Evolutionary conservation across 192 early-diverging fungal species (phyloP).

Genomic region (Ramicandelaber brevisporus): DNA sequence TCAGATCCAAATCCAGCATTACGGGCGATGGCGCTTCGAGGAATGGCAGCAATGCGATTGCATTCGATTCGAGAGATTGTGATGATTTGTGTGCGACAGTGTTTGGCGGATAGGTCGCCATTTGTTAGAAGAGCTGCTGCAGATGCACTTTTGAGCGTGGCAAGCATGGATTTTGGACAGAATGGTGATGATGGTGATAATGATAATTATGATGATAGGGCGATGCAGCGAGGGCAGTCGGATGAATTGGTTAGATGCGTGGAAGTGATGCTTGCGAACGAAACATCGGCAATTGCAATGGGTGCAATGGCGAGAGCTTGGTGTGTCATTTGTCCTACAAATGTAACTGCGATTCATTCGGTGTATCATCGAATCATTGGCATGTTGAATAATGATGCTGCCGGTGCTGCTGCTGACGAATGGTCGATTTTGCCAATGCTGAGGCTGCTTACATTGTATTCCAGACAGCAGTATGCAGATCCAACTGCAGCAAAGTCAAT

Average conservation of each 20-base stretch:
- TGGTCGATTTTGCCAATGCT: slow-evolving; percentile 86
- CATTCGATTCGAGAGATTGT: slow-evolving; percentile 81
- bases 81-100: slow-evolving; percentile 70
- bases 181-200: no score
- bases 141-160: slow-evolving; percentile 58
- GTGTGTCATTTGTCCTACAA: slow-evolving; percentile 59
- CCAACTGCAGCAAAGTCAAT: slow-evolving; percentile 1
- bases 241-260: slow-evolving; percentile 57
- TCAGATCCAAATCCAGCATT: slow-evolving; percentile 81
- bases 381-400: no score
- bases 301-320: slow-evolving; percentile 72
- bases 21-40: slow-evolving; percentile 81
- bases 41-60: slow-evolving; percentile 85
- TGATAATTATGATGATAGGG: no score
- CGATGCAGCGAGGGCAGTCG: no score
- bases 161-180: slow-evolving; percentile 49
- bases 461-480: slow-evolving; percentile 20
- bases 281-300: slow-evolving; percentile 64
- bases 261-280: slow-evolving; percentile 42
- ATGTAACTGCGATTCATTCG: slow-evolving; percentile 63
- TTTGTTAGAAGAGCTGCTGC: slow-evolving; percentile 87
- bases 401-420: slow-evolving; percentile 77
- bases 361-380: slow-evolving; percentile 72
- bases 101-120: slow-evolving; percentile 58
- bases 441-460: slow-evolving; percentile 55